These are phyloP conservation scores for Triangularia verruculosa DNA, from an alignment of 2,329 filamentous ascomycete genomes.

Conservation along the genomic window DNA sequence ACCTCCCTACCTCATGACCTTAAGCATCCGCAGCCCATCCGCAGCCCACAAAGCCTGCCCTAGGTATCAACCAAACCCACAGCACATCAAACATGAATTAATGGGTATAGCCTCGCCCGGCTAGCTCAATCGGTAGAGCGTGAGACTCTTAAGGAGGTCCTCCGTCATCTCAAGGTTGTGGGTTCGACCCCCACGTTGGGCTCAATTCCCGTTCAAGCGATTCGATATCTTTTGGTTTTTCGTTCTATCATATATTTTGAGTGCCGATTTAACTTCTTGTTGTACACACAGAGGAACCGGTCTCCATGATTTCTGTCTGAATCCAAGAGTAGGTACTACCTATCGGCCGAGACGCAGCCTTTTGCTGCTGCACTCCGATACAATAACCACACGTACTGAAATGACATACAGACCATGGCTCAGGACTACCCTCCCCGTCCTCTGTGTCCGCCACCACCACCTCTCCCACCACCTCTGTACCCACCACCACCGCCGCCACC, in stretches of 20 bases:
- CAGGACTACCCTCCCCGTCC: neutral
- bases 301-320: no score
- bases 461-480: constrained; percentile 13
- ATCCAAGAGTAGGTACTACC: no score
- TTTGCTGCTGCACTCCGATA: no score
- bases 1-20: no score
- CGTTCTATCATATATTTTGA: neutral
- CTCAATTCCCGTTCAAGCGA: constrained; percentile 5
- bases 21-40: no score
- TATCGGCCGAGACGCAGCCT: no score
- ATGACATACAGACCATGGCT: neutral
- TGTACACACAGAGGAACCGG: no score
- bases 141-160: constrained; percentile 59
- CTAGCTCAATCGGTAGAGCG: constrained; percentile 71
- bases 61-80: neutral
- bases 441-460: neutral
- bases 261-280: no score
- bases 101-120: constrained; percentile 38
- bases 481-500: constrained; percentile 11
- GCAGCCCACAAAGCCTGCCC: neutral
- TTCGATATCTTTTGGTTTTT: neutral
- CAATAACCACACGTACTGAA: no score
- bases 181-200: constrained; percentile 9
- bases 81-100: neutral
- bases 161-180: constrained; percentile 10